Base-by-base conservation (phyloP, 768 basidiomycete genomes). In the Russula compacta region DNA sequence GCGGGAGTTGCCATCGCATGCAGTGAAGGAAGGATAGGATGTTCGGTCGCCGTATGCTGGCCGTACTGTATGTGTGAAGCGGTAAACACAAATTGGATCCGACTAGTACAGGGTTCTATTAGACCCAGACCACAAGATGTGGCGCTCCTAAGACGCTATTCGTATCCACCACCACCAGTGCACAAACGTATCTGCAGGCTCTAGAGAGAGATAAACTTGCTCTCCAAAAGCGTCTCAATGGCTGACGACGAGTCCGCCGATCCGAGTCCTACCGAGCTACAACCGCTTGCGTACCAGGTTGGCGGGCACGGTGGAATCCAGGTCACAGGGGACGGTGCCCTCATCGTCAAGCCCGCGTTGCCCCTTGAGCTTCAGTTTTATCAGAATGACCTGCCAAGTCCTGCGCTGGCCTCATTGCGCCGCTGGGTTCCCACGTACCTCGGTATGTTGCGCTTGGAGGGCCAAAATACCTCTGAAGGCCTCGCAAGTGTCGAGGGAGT, bases 291-390 rank as follows among this genome's bases (percentile, higher is more conserved):
- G 10, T 73, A 79, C 19, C 88, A 93, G 73, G 91, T 95, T 53
- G 91, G 88, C 19, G 92, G 92, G 0, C 93, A 95, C 68, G 71
- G 81, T 4, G 85, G 86, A 19, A 80, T 95, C n/a, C 76, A 82
- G 47, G 76, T 83, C 6, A 83, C 82, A 4, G 85, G 84, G 63
- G 87, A 90, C 66, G 84, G 82, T 14, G 84, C 83, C 1, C 81
- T 92, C n/a, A 73, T 95, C 46, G 85, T 93, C 76, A 95, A 95
- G 72, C 83, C 86, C 6, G 81, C 85, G 15, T 73, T 84, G 11
- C 78, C 78, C 0, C 71, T 74, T 40, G 92, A 95, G 69, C 76
- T 83, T 40, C 75, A 75, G 21, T 94, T 94, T 71, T 95, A 95
- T 72, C 79, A 84, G 59, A 64, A 71, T 39, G 71, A 86, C 36